Percentiles rank a stretch among this genome's conserved stretches.
phyloP scores from a whole-genome alignment of 768 basidiomycete genomes.

The Neoboletus brunneissimus region DNA sequence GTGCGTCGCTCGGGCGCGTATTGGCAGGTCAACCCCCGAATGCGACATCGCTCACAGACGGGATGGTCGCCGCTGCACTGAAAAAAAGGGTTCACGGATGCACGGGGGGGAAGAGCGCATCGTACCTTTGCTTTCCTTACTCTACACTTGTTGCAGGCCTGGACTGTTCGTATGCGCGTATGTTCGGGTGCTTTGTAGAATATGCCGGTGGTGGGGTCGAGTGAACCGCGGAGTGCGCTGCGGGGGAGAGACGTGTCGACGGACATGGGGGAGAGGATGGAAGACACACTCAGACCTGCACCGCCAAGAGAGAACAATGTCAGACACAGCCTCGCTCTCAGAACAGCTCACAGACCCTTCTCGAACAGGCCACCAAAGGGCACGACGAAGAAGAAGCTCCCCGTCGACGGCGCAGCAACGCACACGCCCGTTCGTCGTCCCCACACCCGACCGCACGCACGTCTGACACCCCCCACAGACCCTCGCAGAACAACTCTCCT shows the following conservation, averaged over 20 bases:
- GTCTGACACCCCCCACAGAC: conserved; percentile 42
- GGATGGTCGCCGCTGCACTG: conserved; percentile 68
- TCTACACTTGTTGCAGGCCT: conserved; percentile 76
- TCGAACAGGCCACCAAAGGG: conserved; percentile 30
- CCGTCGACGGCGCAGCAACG: neutral
- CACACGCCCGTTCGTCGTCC: conserved; percentile 19
- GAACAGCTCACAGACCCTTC: too few relatives aligned
- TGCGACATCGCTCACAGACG: conserved; percentile 60
- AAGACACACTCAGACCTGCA: too few relatives aligned
- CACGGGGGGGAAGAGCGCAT: neutral
- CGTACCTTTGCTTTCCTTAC: conserved; percentile 68
- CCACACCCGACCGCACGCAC: neutral
- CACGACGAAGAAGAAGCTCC: conserved; percentile 17
- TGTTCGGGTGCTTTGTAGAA: conserved; percentile 65
- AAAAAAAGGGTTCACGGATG: neutral
- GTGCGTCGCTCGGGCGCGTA: conserved; percentile 59
- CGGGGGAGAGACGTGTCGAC: conserved; percentile 15
- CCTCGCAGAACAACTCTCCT: conserved; percentile 72
- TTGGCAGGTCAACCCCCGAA: conserved; percentile 56
- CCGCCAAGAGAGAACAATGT: too few relatives aligned
- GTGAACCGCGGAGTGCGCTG: conserved; percentile 50
- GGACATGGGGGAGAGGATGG: neutral
- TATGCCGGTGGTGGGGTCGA: conserved; percentile 63
- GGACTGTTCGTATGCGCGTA: conserved; percentile 63
- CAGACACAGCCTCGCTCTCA: too few relatives aligned